A percentile compares a stretch with the other conserved stretches of the same genome.
These are phyloP conservation scores for Immersiella caudata DNA, from an alignment of 495 filamentous ascomycete genomes.

Conservation along the genomic window DNA sequence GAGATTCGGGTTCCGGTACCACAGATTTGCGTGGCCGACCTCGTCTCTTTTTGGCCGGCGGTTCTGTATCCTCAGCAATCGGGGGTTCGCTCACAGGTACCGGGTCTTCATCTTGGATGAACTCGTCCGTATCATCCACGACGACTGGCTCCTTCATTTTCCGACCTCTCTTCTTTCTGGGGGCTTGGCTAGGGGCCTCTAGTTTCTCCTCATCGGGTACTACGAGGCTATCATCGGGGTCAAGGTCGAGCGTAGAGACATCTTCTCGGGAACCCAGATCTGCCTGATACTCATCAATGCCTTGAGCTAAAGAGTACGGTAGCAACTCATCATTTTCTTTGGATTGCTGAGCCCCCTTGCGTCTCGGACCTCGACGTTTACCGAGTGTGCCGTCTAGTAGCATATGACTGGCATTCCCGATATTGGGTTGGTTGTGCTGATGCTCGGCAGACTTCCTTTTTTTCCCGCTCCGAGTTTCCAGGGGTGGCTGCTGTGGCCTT, in stretches of 20 bases:
- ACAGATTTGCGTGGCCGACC: constrained; percentile 28
- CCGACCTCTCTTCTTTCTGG: constrained; percentile 25
- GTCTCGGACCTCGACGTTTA: not conserved
- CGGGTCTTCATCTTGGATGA: not conserved
- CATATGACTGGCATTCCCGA: not conserved
- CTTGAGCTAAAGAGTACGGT: not conserved
- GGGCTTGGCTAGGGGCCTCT: not conserved
- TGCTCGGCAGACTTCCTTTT: constrained; percentile 12
- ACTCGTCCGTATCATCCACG: not conserved
- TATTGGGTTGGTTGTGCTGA: not conserved
- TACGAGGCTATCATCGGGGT: not conserved
- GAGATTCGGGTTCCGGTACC: not conserved
- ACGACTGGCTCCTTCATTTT: constrained; percentile 23
- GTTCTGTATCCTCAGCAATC: not conserved
- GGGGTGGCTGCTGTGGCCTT: constrained; percentile 13
- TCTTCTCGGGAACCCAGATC: not conserved
- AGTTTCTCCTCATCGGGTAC: constrained; percentile 5
- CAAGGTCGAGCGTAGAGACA: not conserved
- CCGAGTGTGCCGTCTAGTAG: not conserved
- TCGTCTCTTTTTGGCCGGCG: constrained; percentile 23
- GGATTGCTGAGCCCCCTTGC: not conserved
- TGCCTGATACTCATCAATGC: not conserved
- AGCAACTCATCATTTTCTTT: not conserved
- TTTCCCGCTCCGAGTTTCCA: constrained; percentile 19
- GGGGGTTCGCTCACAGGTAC: not conserved